A percentile compares a stretch with the other conserved stretches of the same genome.
These are phyloP conservation scores for Sextonia rubra DNA, from an alignment of 164 flowering plant genomes.

Conservation along the genomic window DNA sequence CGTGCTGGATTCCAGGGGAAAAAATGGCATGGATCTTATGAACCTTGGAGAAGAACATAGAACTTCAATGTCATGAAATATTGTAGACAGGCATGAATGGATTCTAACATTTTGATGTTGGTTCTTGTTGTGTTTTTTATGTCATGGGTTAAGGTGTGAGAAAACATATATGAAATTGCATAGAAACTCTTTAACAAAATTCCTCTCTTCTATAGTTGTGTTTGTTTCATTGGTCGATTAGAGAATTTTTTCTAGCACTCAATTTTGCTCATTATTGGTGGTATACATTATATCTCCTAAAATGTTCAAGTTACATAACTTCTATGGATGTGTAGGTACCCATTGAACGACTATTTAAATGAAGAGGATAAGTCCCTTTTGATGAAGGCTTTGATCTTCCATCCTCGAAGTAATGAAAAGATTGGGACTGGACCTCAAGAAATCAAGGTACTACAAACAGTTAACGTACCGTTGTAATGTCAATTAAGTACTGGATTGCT, in stretches of 20 bases:
- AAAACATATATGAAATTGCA: too few relatives aligned
- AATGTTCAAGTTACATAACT: background rate
- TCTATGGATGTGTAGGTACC: conserved; percentile 39
- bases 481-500: background rate
- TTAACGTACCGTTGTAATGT: background rate
- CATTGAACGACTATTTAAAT: conserved; percentile 32
- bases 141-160: too few relatives aligned
- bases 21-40: too few relatives aligned
- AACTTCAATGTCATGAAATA: too few relatives aligned
- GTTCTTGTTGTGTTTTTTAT: too few relatives aligned
- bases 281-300: background rate
- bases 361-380: conserved; percentile 46
- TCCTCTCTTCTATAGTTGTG: background rate
- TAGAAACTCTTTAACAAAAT: too few relatives aligned
- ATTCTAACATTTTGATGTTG: too few relatives aligned
- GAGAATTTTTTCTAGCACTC: background rate
- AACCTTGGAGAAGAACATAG: too few relatives aligned
- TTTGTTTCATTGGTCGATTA: background rate
- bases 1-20: too few relatives aligned
- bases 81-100: too few relatives aligned
- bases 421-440: conserved; percentile 56
- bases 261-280: background rate
- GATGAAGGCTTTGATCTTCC: conserved; percentile 57
- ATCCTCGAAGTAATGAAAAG: conserved; percentile 61
- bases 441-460: conserved; percentile 56